A percentile compares a stretch with the other conserved stretches of the same genome.
Evolutionary conservation across 345 rosid genomes (phyloP).

Genomic region (Combretum micranthum): DNA sequence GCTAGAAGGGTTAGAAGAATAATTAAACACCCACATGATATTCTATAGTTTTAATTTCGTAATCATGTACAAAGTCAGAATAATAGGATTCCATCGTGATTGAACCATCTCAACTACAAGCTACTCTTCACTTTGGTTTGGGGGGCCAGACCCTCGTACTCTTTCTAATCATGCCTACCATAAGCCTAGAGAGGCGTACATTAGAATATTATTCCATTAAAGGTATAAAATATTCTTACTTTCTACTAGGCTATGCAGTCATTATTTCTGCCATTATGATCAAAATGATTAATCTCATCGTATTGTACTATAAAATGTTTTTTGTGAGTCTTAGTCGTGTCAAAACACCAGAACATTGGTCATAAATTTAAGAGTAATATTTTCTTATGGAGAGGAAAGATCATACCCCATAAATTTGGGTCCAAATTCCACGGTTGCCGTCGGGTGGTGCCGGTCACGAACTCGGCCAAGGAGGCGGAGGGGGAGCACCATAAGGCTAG

Average conservation of each 20-base stretch:
- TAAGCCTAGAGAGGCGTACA: slow-evolving; percentile 13
- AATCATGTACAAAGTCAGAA: background rate
- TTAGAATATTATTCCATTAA: background rate
- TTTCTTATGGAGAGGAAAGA: slow-evolving; percentile 1
- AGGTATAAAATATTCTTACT: background rate
- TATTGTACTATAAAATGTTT: background rate
- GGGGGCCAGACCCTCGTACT: slow-evolving; percentile 12
- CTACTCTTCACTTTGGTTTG: slow-evolving; percentile 7
- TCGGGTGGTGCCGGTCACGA: slow-evolving; percentile 40
- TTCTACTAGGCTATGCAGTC: slow-evolving; percentile 5
- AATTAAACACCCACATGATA: too few relatives aligned
- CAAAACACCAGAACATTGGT: background rate
- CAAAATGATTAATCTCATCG: slow-evolving; percentile 21
- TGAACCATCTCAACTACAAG: slow-evolving; percentile 16
- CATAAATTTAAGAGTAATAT: background rate
- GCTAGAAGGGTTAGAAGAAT: too few relatives aligned
- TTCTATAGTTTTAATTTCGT: background rate
- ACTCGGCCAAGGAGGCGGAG: slow-evolving; percentile 40
- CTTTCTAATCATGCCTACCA: slow-evolving; percentile 44
- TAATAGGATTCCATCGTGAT: slow-evolving; percentile 17
- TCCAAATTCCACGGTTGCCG: slow-evolving; percentile 25
- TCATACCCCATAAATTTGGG: slow-evolving; percentile 13
- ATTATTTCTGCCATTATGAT: slow-evolving; percentile 42
- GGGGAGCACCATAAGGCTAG: slow-evolving; percentile 47
- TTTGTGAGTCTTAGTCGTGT: too few relatives aligned